Evolutionary conservation across 257 asterid genomes (phyloP).

Genomic region (Solanum gandarillasii): DNA sequence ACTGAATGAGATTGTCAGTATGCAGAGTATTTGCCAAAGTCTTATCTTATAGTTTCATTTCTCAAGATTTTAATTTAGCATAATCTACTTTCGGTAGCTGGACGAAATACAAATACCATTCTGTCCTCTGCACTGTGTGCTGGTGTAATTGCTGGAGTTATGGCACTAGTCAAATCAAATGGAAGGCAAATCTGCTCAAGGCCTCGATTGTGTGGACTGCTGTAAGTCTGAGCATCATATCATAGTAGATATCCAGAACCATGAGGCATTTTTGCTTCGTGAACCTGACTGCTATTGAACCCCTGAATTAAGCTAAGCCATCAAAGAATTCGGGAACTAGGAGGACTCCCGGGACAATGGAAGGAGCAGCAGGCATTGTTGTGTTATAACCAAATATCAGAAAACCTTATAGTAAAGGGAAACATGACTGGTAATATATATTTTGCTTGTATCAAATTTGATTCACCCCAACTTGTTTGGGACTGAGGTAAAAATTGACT

Average conservation of each 20-base stretch:
- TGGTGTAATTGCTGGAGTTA: slow-evolving; percentile 70
- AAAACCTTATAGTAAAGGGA: background rate
- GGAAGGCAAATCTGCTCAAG: slow-evolving; percentile 92
- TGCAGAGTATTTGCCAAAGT: background rate
- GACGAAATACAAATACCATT: slow-evolving; percentile 47
- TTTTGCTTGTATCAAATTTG: background rate
- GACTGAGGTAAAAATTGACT: background rate
- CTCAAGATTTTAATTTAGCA: background rate
- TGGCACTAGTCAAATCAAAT: slow-evolving; percentile 75
- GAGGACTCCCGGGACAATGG: background rate
- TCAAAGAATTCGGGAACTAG: background rate
- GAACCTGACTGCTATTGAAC: background rate
- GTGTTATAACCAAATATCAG: background rate
- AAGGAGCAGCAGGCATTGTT: background rate
- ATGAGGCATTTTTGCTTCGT: background rate
- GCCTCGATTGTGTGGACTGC: slow-evolving; percentile 87
- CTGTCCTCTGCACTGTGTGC: slow-evolving; percentile 67
- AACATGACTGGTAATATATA: background rate
- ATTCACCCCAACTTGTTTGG: background rate
- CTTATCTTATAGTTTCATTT: background rate
- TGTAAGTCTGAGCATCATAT: slow-evolving; percentile 17
- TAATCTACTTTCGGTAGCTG: slow-evolving; percentile 26
- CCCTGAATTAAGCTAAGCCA: background rate
- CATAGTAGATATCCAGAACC: background rate
- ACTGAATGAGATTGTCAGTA: background rate